Base-by-base conservation (phyloP, 495 filamentous ascomycete species). In the Friedmanniomyces simplex region DNA sequence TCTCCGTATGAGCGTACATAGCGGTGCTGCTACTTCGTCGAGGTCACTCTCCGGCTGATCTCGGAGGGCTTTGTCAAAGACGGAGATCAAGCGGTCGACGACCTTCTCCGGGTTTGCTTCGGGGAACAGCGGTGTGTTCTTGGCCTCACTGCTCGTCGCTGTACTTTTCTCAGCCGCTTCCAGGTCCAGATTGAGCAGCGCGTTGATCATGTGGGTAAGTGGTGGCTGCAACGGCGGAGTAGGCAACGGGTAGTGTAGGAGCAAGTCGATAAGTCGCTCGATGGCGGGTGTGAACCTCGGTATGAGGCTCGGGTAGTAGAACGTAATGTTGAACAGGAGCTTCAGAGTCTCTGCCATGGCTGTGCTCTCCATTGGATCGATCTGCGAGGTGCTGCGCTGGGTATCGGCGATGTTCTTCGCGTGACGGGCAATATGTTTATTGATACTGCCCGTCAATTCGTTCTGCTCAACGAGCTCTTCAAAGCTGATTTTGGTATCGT, bases 281-380 rank as follows among this genome's bases (percentile, higher is more conserved):
- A 95, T 77, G 0, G 86, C 82, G 16, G 75, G 69, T 0, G 82
- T 79, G 67, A 95, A 95, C 0, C 74, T 69, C 20, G 66, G 67
- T 22, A 74, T 66, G 13, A 83, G 73, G 51, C 82, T 73, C 0
- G 83, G 80, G 63, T 81, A 84, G 61, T 84, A 80, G 66, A 89
- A 82, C 5, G 82, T 84, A 41, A 96, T 72, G 68, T 96, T 96
- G 73, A 94, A 98, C 7, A 95, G 70, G 42, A 98, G 75, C 66
- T 96, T 96, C 13, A 94, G 72, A 1, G 84, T 89, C 66, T 98
- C 94, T 0, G 74, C 78, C 4, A 98, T 74, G 7, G 89, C 91
- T 76, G 91, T 79, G 59, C 83, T 80, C 54, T 86, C 83, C 75
- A 89, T 86, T 2, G 84, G 78, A 25, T 74, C 63, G n/a, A n/a